Conservation (phyloP, 495 filamentous ascomycete species). For the Polyplosphaeria fusca region DNA sequence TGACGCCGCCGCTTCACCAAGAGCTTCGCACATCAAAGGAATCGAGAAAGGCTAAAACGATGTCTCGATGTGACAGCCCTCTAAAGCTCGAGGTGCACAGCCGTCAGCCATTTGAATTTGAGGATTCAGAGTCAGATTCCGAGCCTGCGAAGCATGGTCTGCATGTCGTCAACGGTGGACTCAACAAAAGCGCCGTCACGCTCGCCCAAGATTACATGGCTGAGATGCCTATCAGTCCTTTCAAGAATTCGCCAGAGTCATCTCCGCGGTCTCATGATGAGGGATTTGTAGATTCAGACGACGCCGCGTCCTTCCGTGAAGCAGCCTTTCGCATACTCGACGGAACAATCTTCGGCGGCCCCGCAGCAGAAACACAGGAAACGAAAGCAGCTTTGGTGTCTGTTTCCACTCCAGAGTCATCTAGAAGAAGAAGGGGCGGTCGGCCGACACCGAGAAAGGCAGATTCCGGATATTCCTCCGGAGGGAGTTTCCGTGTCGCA, state of each 20-base stretch:
- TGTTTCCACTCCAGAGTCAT: neutral
- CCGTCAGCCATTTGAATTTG: neutral
- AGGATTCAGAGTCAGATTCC: neutral
- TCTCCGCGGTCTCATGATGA: conserved; percentile 12
- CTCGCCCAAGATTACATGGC: conserved; percentile 29
- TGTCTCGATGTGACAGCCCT: conserved; percentile 17
- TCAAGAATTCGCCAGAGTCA: neutral
- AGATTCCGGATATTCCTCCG: conserved; percentile 36
- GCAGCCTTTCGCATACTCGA: conserved; percentile 32
- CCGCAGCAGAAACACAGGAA: neutral
- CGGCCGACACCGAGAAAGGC: conserved; percentile 29
- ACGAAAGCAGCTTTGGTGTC: no score
- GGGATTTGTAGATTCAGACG: conserved; percentile 14
- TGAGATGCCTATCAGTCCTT: conserved; percentile 30
- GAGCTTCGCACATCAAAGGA: neutral
- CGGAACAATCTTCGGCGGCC: conserved; percentile 26
- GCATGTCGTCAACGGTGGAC: conserved; percentile 14
- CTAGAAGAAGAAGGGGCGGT: neutral
- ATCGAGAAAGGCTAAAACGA: neutral
- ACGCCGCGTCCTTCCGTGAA: conserved; percentile 14
- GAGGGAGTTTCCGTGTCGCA: conserved; percentile 24
- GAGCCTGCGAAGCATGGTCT: conserved; percentile 1
- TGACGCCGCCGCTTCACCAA: conserved; percentile 6
- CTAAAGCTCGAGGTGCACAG: conserved; percentile 8
- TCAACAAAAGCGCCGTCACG: conserved; percentile 25